phyloP scores from a whole-genome alignment of 176 grass and related monocot genomes.

The Miscanthus lutarioriparius region DNA sequence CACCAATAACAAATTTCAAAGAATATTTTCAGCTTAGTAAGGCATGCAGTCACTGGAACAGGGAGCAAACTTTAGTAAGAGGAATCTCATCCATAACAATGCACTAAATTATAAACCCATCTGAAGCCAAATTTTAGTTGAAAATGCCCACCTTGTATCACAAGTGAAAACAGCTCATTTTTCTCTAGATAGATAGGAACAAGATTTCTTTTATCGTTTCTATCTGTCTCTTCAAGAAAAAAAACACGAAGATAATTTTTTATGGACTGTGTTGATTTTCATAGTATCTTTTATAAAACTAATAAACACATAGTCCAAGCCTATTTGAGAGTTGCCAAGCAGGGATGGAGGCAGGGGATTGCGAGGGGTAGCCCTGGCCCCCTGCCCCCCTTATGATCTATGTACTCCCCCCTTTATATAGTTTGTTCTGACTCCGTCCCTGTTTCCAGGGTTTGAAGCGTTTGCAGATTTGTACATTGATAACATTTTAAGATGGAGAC shows the following conservation, averaged over 20 bases:
- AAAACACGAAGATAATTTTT: not conserved
- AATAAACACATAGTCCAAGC: not conserved
- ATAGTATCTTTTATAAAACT: not conserved
- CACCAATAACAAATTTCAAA: slow-evolving; percentile 2
- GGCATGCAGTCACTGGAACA: not conserved
- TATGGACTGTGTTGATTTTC: not conserved
- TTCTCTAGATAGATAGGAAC: slow-evolving; percentile 8
- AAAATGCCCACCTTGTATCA: not conserved
- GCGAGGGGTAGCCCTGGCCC: not conserved
- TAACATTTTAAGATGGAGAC: not conserved
- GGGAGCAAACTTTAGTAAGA: not conserved
- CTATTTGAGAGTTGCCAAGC: not conserved
- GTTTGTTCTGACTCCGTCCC: not conserved
- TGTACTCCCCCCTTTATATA: not conserved
- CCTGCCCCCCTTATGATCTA: not conserved
- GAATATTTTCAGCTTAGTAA: slow-evolving; percentile 14
- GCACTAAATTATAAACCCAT: not conserved
- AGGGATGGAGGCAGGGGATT: not conserved
- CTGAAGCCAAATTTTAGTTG: not conserved
- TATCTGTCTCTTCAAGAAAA: not conserved
- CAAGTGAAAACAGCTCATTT: not conserved
- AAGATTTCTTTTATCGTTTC: not conserved
- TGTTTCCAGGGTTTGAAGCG: not conserved
- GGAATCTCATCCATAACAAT: not conserved
- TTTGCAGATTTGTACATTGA: not conserved